phyloP scores from a whole-genome alignment of 2,329 filamentous ascomycete genomes.

The Talaromyces piceae region DNA sequence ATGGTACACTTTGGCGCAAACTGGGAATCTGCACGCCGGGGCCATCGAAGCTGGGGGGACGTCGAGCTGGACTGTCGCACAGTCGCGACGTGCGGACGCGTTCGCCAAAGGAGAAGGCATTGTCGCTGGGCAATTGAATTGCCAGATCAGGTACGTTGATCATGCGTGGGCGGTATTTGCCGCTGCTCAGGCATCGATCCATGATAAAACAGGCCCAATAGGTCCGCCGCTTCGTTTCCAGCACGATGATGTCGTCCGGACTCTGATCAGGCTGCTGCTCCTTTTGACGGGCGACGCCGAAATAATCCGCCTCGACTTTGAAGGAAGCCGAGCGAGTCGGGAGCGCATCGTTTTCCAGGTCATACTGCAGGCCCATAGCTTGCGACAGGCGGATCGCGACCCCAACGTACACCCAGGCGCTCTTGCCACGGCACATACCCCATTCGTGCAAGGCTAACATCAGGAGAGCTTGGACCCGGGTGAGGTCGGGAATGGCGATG shows the following conservation, averaged over 20 bases:
- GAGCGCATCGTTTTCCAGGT: constrained; percentile 39
- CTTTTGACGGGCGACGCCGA: constrained; percentile 24
- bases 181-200: constrained; percentile 41
- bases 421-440: constrained; percentile 47
- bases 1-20: constrained; percentile 33
- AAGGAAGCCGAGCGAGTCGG: constrained; percentile 33
- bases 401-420: constrained; percentile 45
- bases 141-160: constrained; percentile 43
- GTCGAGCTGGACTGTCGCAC: constrained; percentile 35
- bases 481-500: constrained; percentile 39
- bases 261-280: constrained; percentile 32
- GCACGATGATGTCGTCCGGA: constrained; percentile 44
- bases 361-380: constrained; percentile 39
- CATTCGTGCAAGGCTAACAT: constrained; percentile 54
- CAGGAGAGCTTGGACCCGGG: constrained; percentile 46
- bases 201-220: constrained; percentile 50
- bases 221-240: constrained; percentile 45
- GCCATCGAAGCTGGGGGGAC: constrained; percentile 33
- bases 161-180: constrained; percentile 48
- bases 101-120: constrained; percentile 49
- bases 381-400: constrained; percentile 41
- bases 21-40: constrained; percentile 34
- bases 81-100: constrained; percentile 46
- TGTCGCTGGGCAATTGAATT: constrained; percentile 25
- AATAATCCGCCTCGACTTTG: constrained; percentile 30